A percentile compares a stretch with the other conserved stretches of the same genome.
Conservation (phyloP, 192 early-diverging fungal genomes). For the Coemansia asiatica region DNA sequence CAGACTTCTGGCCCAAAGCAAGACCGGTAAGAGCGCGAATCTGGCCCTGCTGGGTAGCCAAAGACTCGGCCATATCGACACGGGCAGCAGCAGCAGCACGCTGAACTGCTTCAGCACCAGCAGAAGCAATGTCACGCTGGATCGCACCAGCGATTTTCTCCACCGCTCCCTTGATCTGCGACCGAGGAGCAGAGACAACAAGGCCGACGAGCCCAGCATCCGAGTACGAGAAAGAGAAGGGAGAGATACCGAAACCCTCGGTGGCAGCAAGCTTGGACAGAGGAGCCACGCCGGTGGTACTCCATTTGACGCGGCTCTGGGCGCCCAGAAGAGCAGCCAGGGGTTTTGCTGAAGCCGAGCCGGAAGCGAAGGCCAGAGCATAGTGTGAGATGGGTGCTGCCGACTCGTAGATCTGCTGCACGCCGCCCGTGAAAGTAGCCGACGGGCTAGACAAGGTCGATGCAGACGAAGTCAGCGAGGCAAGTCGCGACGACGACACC, state of each 20-base stretch:
- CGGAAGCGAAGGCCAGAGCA: conserved; percentile 81
- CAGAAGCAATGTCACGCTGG: conserved; percentile 59
- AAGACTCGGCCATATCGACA: conserved; percentile 28
- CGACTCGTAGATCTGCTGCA: conserved; percentile 71
- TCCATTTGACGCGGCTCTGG: conserved; percentile 64
- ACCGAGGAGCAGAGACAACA: conserved; percentile 59
- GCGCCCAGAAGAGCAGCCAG: conserved; percentile 65
- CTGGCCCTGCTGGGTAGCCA: conserved; percentile 26
- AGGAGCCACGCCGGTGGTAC: conserved; percentile 62
- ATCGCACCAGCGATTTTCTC: conserved; percentile 60
- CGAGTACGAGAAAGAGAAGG: conserved; percentile 85
- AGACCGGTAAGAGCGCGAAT: conserved; percentile 19
- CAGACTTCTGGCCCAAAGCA: conserved; percentile 27
- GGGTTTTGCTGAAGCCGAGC: conserved; percentile 66
- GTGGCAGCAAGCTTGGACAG: conserved; percentile 66
- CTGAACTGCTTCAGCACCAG: conserved; percentile 58
- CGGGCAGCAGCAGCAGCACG: conserved; percentile 59
- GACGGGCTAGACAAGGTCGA: conserved; percentile 29
- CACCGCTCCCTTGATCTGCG: conserved; percentile 64
- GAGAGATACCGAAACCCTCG: conserved; percentile 60
- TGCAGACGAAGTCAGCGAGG: conserved; percentile 38
- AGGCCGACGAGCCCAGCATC: conserved; percentile 92
- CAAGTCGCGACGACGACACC: conserved; percentile 60
- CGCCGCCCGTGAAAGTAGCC: conserved; percentile 82
- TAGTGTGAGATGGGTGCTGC: conserved; percentile 61